phyloP scores from a whole-genome alignment of 495 filamentous ascomycete species.

The Talaromyces adpressus region DNA sequence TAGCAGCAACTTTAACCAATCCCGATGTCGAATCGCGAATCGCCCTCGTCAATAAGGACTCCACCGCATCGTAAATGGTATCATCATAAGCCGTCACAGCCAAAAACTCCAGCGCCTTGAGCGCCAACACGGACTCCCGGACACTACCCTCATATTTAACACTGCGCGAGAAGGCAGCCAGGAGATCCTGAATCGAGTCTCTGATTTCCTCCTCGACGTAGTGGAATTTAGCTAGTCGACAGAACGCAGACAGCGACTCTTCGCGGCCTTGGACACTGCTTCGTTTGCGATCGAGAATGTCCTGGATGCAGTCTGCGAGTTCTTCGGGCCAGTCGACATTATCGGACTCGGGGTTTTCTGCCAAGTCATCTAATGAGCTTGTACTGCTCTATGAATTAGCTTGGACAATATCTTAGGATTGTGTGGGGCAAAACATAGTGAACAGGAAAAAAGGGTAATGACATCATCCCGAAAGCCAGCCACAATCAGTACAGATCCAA shows the following conservation, averaged over 20 bases:
- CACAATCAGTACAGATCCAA: constrained; percentile 14
- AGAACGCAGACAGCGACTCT: constrained; percentile 60
- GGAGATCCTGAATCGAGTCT: constrained; percentile 53
- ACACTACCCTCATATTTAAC: constrained; percentile 64
- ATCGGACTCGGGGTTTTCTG: constrained; percentile 48
- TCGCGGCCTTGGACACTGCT: constrained; percentile 77
- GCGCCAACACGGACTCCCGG: constrained; percentile 64
- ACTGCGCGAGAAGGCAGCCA: constrained; percentile 64
- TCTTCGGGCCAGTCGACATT: constrained; percentile 58
- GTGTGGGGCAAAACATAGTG: not conserved
- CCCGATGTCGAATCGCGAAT: constrained; percentile 64
- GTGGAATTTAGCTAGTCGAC: constrained; percentile 64
- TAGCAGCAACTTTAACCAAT: constrained; percentile 61
- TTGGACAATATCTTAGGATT: not conserved
- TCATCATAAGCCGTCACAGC: constrained; percentile 67
- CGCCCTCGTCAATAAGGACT: constrained; percentile 56
- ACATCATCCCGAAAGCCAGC: constrained; percentile 30
- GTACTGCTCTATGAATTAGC: constrained; percentile 17
- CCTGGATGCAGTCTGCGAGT: constrained; percentile 64
- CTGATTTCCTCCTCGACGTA: constrained; percentile 64
- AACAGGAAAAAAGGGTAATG: constrained; percentile 13
- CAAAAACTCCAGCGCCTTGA: constrained; percentile 70
- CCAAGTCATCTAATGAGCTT: constrained; percentile 53
- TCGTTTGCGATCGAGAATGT: constrained; percentile 81
- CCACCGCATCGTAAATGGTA: constrained; percentile 58